A percentile compares a stretch with the other conserved stretches of the same genome.
These are phyloP conservation scores for Exophiala alcalophila DNA, from an alignment of 2,329 filamentous ascomycete species.

Conservation along the genomic window DNA sequence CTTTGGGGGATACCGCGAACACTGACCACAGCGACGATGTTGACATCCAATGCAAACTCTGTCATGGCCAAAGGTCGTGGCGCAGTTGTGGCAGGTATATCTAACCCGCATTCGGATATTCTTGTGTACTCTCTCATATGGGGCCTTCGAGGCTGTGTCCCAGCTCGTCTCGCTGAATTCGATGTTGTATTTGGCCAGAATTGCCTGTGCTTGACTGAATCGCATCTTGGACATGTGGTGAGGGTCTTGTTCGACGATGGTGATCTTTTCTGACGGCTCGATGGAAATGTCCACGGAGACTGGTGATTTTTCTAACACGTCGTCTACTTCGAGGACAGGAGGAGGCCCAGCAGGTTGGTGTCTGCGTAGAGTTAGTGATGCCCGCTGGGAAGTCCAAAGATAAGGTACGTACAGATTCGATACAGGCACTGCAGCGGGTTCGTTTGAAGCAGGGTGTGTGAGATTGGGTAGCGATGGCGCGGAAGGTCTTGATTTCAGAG, in stretches of 20 bases:
- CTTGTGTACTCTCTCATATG: slow-evolving; percentile 42
- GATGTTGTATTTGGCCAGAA: slow-evolving; percentile 49
- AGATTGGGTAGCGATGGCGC: neutral
- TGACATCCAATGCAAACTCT: slow-evolving; percentile 74
- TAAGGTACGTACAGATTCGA: no score
- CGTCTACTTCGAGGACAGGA: slow-evolving; percentile 19
- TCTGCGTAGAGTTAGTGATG: slow-evolving; percentile 1
- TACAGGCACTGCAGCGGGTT: slow-evolving; percentile 1
- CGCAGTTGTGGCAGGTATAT: slow-evolving; percentile 74
- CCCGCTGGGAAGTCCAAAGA: neutral
- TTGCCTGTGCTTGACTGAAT: slow-evolving; percentile 43
- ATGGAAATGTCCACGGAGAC: neutral
- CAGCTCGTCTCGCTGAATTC: slow-evolving; percentile 44
- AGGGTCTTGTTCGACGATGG: slow-evolving; percentile 1
- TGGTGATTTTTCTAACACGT: slow-evolving; percentile 7
- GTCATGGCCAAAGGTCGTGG: slow-evolving; percentile 67
- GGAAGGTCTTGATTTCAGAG: no score
- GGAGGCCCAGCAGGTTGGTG: neutral
- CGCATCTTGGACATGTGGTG: slow-evolving; percentile 32
- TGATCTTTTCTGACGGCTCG: neutral
- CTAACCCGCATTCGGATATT: slow-evolving; percentile 48
- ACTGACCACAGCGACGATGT: slow-evolving; percentile 77
- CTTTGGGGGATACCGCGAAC: slow-evolving; percentile 69
- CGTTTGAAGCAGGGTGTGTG: neutral
- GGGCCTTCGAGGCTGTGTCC: slow-evolving; percentile 36